Evolutionary conservation across 192 early-diverging fungal species (phyloP), one percentile per base, ranked within the genome.

Genomic region (Geranomyces michiganensis): DNA sequence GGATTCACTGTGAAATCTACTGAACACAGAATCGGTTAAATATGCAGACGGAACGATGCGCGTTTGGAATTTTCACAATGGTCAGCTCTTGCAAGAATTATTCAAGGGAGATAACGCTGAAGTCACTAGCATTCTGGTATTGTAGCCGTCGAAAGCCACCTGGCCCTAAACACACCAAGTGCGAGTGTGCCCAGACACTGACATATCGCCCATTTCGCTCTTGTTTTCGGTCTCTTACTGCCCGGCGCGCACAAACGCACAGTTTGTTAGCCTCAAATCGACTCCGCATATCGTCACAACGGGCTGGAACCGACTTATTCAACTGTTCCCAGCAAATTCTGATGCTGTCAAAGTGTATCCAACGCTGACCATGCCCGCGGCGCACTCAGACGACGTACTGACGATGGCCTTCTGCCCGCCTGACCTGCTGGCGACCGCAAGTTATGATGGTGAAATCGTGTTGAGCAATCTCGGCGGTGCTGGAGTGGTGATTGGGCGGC

Each of bases 51-150:
- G 87, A 3, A 84, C 71, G 13, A 85, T 88, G 9, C 73, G 70
- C 24, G 68, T 80, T 12, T 88, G 84, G 85, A 88, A 88, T 61
- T 87, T 82, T 66, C 86, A 88, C 68, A 88, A 88, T 55, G 87
- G 87, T 2, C 81, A 86, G 73, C 69, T 75, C 21, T 68, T 88
- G 31, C 81, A 82, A 41, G 76, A 77, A 26, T 65, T 87, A 9
- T 44, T 85, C 22, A 88, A 86, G 64, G 62, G 58, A 10, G 80
- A 88, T 71, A 51, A 45, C 19, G 55, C 70, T 29, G 87, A 88
- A 79, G 82, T 88, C 46, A 84, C 87, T 1, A 74, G 76, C 0
- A 63, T 88, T 7, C 19, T 45, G 56, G 79, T 80, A 75, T 41
- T n/a, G 13, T 27, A n/a, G n/a, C 26, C 15, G 4, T 55, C 51